Evolutionary conservation across 306 rosid genomes (phyloP), one percentile per base, ranked within the genome.

Genomic region (Hippophae tibetana): DNA sequence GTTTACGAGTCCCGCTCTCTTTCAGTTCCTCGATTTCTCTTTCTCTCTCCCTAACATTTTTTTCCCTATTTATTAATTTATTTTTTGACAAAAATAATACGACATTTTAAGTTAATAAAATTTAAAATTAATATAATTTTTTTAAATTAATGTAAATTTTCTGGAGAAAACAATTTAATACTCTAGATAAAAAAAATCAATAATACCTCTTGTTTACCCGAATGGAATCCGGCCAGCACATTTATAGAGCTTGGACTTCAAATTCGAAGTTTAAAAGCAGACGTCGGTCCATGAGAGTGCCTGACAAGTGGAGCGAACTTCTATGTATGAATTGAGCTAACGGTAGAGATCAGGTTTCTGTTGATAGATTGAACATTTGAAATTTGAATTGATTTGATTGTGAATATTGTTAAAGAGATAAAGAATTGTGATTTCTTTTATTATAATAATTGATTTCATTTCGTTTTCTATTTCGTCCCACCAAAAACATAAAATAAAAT

Each of bases 231-330:
- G 55, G 68, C 72, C 38, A 64, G 56, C 58, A 61, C 61, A 58
- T 40, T 67, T 58, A 62, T 63, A 69, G 61, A 47, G 27, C 54
- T 71, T 92, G 97, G 95, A 85, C 78, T 78, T 85, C 73, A 90
- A 90, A 74, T 56, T 68, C 89, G 86, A 95, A 90, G 74, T 85
- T 83, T 52, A 87, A 83, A 74, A 66, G 63, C 66, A 23, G 77
- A 84, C 80, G 85, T 81, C 59, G 81, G 88, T n/a, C n/a, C n/a
- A 67, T 11, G 48, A 38, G 43, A 0, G 14, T 58, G 45, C 67
- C 61, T 67, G 79, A 72, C 65, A 64, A 58, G 73, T 64, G 31
- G 54, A 25, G 54, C 41, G 53, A 13, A 60, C 62, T 71, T 73
- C 49, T 51, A 10, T 48, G 4, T 1, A 7, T 64, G 38, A 13